phyloP scores from a whole-genome alignment of 2,329 filamentous ascomycete species.

The Colletotrichum sp. region DNA sequence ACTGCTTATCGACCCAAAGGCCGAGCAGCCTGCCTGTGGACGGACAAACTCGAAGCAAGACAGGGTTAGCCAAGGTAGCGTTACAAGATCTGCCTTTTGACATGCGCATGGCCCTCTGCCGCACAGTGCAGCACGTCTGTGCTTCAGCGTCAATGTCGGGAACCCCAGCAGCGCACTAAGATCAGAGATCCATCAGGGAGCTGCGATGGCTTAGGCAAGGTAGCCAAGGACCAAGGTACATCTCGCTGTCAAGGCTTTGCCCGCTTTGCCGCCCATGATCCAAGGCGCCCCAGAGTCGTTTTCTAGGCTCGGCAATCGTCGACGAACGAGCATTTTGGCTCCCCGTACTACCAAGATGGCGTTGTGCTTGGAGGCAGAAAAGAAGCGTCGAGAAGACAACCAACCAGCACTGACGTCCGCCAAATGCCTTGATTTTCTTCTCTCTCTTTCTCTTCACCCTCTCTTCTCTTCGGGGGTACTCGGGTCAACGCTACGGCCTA shows the following conservation, averaged over 20 bases:
- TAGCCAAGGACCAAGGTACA: not conserved
- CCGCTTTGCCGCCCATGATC: not conserved
- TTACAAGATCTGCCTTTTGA: constrained; percentile 21
- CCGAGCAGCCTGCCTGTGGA: not conserved
- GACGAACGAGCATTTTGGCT: not conserved
- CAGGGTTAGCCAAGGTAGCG: constrained; percentile 18
- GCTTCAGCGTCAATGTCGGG: constrained; percentile 7
- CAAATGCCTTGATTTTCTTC: not conserved
- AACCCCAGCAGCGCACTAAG: constrained; percentile 12
- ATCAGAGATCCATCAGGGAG: constrained; percentile 14
- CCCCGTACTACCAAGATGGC: not conserved
- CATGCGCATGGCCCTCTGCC: constrained; percentile 21
- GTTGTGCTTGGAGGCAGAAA: not conserved
- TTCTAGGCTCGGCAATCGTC: constrained; percentile 16
- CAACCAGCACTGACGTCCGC: not conserved
- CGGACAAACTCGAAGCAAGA: not conserved
- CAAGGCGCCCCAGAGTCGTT: not conserved
- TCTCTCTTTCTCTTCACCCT: not conserved
- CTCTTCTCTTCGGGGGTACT: not conserved
- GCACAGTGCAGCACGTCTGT: constrained; percentile 22
- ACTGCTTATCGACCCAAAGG: not conserved
- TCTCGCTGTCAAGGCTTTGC: not conserved
- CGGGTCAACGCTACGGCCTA: not conserved
- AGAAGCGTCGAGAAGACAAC: constrained; percentile 17
- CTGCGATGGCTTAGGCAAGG: not conserved